A percentile compares a stretch with the other conserved stretches of the same genome.
Evolutionary conservation across 179 eudicot species (phyloP).

Genomic region (Pouteria campechiana): DNA sequence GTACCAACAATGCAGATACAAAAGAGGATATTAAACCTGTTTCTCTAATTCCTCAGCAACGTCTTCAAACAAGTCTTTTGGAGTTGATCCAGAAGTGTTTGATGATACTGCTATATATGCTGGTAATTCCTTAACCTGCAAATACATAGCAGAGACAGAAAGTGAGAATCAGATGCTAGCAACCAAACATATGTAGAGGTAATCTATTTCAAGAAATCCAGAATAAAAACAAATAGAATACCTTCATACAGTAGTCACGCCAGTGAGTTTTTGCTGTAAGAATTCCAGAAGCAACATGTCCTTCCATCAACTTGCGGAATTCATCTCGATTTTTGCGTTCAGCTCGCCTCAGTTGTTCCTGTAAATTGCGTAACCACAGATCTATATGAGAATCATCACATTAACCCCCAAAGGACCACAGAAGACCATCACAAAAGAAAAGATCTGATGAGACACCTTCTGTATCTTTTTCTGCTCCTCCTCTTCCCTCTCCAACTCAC

Average conservation of each 20-base stretch:
- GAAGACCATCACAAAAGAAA: no score
- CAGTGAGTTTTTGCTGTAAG: slow-evolving; percentile 79
- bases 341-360: slow-evolving; percentile 74
- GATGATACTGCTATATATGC: slow-evolving; percentile 77
- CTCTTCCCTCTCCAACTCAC: slow-evolving; percentile 88
- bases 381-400: background rate
- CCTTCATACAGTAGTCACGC: slow-evolving; percentile 85
- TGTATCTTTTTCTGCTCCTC: slow-evolving; percentile 79
- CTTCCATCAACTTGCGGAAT: slow-evolving; percentile 85
- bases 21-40: no score
- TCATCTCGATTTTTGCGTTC: slow-evolving; percentile 93
- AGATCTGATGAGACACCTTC: slow-evolving; percentile 36
- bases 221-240: slow-evolving; percentile 12
- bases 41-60: slow-evolving; percentile 71
- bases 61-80: slow-evolving; percentile 91
- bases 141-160: background rate
- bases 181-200: background rate
- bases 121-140: slow-evolving; percentile 70
- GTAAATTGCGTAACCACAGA: slow-evolving; percentile 1
- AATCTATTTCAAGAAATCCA: no score
- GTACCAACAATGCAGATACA: no score
- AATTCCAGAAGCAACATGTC: slow-evolving; percentile 50
- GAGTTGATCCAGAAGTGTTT: slow-evolving; percentile 86
- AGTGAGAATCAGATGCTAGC: background rate
- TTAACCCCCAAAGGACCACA: background rate